Evolutionary conservation across 345 rosid genomes (phyloP).

Genomic region (Aquilaria sinensis): DNA sequence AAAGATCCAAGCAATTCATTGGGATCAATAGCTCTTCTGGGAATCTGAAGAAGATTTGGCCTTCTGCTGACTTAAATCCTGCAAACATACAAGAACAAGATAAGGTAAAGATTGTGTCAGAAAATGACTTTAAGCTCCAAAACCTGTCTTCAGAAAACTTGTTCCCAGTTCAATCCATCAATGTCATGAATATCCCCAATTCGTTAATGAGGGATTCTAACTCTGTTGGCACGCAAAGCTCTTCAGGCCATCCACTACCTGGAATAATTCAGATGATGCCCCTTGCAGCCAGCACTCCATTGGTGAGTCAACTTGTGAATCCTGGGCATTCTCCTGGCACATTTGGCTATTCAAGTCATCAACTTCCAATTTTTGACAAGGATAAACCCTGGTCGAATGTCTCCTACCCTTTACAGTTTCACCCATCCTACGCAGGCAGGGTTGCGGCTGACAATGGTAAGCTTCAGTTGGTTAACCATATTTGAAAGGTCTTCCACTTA

Average conservation of each 20-base stretch:
- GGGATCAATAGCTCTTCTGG: constrained; percentile 40
- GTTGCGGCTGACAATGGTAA: constrained; percentile 43
- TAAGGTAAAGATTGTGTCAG: constrained; percentile 1
- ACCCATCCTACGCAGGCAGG: constrained; percentile 45
- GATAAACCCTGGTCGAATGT: constrained; percentile 55
- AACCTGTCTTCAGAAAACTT: constrained; percentile 9
- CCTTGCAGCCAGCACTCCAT: constrained; percentile 26
- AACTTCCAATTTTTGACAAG: constrained; percentile 72
- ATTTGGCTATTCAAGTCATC: constrained; percentile 71
- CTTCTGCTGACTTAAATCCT: constrained; percentile 32
- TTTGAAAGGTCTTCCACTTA: constrained; percentile 23
- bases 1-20: constrained; percentile 37
- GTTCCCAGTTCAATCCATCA: constrained; percentile 7
- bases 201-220: constrained; percentile 30
- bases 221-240: constrained; percentile 27
- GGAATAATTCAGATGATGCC: constrained; percentile 34
- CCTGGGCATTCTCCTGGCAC: constrained; percentile 51
- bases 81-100: constrained; percentile 35
- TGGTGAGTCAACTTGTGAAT: constrained; percentile 29
- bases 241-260: constrained; percentile 34
- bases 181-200: constrained; percentile 16
- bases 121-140: constrained; percentile 7
- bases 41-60: constrained; percentile 42
- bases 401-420: constrained; percentile 42
- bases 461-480: constrained; percentile 24